Evolutionary conservation across 106 monocot species (phyloP), one percentile per base, ranked within the genome.

Genomic region (Narthecium ossifragum): DNA sequence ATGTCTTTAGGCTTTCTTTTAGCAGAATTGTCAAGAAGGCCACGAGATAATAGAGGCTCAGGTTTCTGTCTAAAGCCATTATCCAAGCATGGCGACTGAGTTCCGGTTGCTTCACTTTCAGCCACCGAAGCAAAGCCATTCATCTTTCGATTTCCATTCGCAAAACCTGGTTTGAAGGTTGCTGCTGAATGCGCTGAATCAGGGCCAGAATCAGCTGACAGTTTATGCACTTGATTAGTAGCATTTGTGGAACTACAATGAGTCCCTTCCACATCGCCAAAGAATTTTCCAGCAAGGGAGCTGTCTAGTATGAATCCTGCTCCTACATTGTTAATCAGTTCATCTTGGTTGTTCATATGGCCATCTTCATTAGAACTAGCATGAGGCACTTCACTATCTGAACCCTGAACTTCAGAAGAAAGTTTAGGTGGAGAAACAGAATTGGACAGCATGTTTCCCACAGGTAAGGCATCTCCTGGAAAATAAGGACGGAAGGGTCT

Each of bases 191-290:
- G 49, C 53, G 41, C 31, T 6, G 32, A 51, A 11, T 70, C 37
- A 26, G 40, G 41, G 30, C 21, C 18, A 4, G 34, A 34, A 41
- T 47, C 41, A 10, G 24, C 37, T 33, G 12, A 34, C 1, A 24
- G 46, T 37, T 48, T 48, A 23, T 20, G 40, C 32, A 14, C 33
- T 46, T 27, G 15, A 18, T 11, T 46, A 12, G 31, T 7, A 26
- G 53, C 51, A 53, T 41, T 33, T 22, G 6, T 45, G 27, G 53
- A 30, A n/a, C n/a, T n/a, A n/a, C n/a, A n/a, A n/a, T n/a, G n/a
- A n/a, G n/a, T n/a, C n/a, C n/a, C n/a, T n/a, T n/a, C n/a, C n/a
- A n/a, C n/a, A n/a, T n/a, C n/a, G n/a, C n/a, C n/a, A n/a, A n/a
- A n/a, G n/a, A n/a, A n/a, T n/a, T n/a, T n/a, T n/a, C n/a, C n/a